Base-by-base conservation (phyloP, 352 stramenopile species). In the Phytophthora constricta region DNA sequence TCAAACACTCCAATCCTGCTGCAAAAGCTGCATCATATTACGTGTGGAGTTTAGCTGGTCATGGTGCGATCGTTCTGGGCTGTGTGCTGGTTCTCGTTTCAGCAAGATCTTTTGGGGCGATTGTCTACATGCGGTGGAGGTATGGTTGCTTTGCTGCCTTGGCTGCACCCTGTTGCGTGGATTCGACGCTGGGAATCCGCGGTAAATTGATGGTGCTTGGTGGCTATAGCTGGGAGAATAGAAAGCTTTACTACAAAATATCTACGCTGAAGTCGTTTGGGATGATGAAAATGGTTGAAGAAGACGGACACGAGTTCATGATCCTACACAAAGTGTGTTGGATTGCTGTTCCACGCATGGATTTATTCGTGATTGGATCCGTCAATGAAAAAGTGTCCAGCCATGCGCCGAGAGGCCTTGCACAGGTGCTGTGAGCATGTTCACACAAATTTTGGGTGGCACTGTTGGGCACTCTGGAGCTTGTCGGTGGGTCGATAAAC, bases 41-140 rank as follows among this genome's bases (percentile, higher is more conserved):
- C 45, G 62, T 79, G 4, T 76, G 66, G 66, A 76, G 70, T 23
- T 62, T 79, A 7, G 62, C 68, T 20, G 70, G 70, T 3, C 69
- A 77, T 45, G 64, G 69, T 11, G 43, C 62, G 0, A 71, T 77
- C 16, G 65, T 74, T 10, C 26, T 74, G 3, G 65, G 69, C 1
- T 70, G 58, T 5, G 69, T 61, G 11, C n/a, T 65, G 5, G 67
- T 71, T 41, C 58, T 74, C 9, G 46, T 77, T 9, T 48, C 28
- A 3, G 50, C 66, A 8, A 48, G 69, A 42, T 68, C 65, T 11
- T 23, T 74, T n/a, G 69, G 58, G 28, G 69, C 69, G 17, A 58
- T 77, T 3, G 14, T 57, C 1, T 68, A 58, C n/a, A 54, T 65
- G 51, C 50, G 47, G 17, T 57, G 45, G 31, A 56, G 26, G 16